A percentile compares a stretch with the other conserved stretches of the same genome.
phyloP scores from a whole-genome alignment of 192 early-diverging fungal species.

The Podochytrium sp. region DNA sequence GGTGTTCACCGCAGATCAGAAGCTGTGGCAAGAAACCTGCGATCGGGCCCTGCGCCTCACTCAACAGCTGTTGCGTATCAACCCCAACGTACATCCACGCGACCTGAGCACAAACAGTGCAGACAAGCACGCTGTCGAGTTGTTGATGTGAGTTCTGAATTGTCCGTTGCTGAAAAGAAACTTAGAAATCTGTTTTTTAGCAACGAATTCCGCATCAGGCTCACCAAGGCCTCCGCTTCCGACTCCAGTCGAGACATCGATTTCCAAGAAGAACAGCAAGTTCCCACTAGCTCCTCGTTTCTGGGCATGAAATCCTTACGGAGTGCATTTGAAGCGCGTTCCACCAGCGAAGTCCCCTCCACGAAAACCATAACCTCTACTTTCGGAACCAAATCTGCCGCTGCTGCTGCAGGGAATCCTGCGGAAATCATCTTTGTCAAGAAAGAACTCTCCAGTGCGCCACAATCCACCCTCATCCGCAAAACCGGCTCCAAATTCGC shows the following conservation, averaged over 20 bases:
- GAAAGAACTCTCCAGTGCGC: not conserved
- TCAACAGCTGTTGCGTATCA: not conserved
- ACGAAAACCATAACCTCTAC: not conserved
- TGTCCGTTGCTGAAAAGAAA: not conserved
- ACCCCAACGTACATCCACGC: not conserved
- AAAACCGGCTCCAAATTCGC: not conserved
- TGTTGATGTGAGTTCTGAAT: not conserved
- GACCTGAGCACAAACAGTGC: not conserved
- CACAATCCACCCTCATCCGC: not conserved
- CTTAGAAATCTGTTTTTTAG: not conserved
- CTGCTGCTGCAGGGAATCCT: not conserved
- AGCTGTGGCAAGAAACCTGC: constrained; percentile 4
- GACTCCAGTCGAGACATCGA: not conserved
- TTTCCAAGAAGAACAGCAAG: not conserved
- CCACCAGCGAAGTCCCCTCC: not conserved
- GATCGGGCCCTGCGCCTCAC: not conserved
- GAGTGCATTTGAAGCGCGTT: constrained; percentile 6
- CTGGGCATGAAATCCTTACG: not conserved
- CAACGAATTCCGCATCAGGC: not conserved
- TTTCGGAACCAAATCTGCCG: not conserved
- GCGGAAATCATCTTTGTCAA: not conserved
- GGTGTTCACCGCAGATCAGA: not conserved
- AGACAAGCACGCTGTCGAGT: not conserved
- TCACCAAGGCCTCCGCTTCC: not conserved
- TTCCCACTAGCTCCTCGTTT: not conserved